These are phyloP conservation scores for Suillus occidentalis DNA, from an alignment of 768 basidiomycete species.

Conservation along the genomic window DNA sequence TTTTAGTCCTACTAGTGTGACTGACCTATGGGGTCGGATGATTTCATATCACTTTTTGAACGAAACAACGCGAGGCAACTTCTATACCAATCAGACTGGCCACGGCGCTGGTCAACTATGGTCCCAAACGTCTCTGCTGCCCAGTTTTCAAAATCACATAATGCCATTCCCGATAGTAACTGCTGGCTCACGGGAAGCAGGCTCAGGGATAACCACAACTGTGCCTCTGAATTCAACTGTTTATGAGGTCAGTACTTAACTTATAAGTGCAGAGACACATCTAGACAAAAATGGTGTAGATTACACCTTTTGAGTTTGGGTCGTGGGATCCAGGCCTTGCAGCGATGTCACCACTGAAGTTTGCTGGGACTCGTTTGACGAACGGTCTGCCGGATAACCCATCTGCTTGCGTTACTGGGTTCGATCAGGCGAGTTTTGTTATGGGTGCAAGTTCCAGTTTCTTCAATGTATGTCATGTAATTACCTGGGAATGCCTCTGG, in stretches of 20 bases:
- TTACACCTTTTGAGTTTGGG: conserved; percentile 66
- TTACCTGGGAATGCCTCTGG: not conserved
- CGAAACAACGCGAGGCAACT: conserved; percentile 56
- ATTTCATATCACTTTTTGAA: conserved; percentile 76
- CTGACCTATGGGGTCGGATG: conserved; percentile 63
- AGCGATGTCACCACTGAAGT: conserved; percentile 65
- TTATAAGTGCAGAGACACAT: conserved; percentile 9
- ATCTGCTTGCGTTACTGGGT: conserved; percentile 67
- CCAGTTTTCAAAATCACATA: conserved; percentile 47
- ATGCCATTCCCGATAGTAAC: conserved; percentile 71
- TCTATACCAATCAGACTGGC: conserved; percentile 55
- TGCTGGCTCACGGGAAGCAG: conserved; percentile 51
- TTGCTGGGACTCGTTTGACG: conserved; percentile 62
- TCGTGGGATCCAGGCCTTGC: conserved; percentile 73
- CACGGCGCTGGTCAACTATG: conserved; percentile 78
- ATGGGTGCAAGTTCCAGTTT: conserved; percentile 74
- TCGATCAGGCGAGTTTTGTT: conserved; percentile 73
- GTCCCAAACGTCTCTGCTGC: conserved; percentile 53
- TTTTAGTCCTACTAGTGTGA: conserved; percentile 59
- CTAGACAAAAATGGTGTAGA: conserved; percentile 32
- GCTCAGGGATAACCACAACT: conserved; percentile 41
- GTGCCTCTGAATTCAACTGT: conserved; percentile 47
- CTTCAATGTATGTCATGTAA: conserved; percentile 50
- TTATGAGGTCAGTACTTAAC: conserved; percentile 49
- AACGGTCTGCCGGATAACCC: conserved; percentile 55